phyloP scores from a whole-genome alignment of 352 stramenopile genomes.

The Phytophthora vignae region DNA sequence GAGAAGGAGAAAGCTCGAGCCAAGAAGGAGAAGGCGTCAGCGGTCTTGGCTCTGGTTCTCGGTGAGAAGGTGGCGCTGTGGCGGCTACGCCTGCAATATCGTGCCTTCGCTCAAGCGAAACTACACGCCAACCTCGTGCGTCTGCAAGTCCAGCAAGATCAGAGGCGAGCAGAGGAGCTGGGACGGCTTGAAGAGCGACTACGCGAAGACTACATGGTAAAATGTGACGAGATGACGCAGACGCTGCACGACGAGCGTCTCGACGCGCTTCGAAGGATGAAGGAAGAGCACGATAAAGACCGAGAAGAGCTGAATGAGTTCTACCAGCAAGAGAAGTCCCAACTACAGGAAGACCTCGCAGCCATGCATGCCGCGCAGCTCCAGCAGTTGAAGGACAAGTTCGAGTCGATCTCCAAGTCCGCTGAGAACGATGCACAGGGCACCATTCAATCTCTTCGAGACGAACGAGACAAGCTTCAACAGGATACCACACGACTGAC shows the following conservation, averaged over 20 bases:
- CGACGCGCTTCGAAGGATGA: constrained; percentile 50
- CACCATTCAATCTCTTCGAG: constrained; percentile 16
- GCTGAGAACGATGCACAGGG: constrained; percentile 12
- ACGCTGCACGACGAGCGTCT: constrained; percentile 58
- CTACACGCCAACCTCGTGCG: constrained; percentile 4
- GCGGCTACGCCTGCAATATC: constrained; percentile 29
- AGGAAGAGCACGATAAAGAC: constrained; percentile 54
- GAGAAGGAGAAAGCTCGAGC: constrained; percentile 35
- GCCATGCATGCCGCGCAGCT: constrained; percentile 37
- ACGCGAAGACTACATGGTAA: constrained; percentile 55
- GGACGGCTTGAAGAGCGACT: constrained; percentile 52
- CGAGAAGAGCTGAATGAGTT: constrained; percentile 60
- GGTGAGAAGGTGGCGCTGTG: constrained; percentile 22
- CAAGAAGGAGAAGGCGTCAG: constrained; percentile 43
- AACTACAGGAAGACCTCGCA: constrained; percentile 59
- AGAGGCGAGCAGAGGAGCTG: constrained; percentile 33
- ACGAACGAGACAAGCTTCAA: constrained; percentile 15
- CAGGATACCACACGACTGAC: constrained; percentile 12
- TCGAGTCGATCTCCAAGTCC: constrained; percentile 18
- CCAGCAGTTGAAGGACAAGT: constrained; percentile 36
- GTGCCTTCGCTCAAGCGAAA: constrained; percentile 33
- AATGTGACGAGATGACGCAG: constrained; percentile 70
- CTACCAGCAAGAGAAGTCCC: constrained; percentile 65
- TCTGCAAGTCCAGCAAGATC: constrained; percentile 12
- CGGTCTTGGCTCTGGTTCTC: constrained; percentile 36